Evolutionary conservation across 176 grass and related monocot species (phyloP).

Genomic region (Aegilops umbellulata): DNA sequence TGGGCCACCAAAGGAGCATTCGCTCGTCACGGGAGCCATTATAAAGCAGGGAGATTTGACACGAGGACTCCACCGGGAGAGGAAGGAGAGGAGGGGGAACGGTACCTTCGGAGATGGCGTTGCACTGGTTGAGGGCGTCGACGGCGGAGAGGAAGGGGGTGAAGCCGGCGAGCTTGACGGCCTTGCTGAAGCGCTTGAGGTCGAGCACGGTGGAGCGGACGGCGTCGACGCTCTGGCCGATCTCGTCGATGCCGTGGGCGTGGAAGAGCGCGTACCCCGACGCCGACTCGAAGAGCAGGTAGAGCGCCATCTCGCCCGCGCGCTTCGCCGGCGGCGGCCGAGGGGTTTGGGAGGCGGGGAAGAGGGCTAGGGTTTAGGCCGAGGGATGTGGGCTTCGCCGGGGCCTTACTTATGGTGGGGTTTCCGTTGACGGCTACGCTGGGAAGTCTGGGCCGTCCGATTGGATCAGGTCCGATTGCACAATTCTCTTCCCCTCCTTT

Average conservation of each 20-base stretch:
- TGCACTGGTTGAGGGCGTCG: constrained; percentile 80
- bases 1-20: constrained; percentile 13
- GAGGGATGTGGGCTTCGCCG: not conserved
- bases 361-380: not conserved
- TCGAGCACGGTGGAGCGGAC: constrained; percentile 56
- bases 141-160: constrained; percentile 64
- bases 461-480: not conserved
- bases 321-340: constrained; percentile 20
- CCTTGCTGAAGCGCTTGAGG: constrained; percentile 69
- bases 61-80: not conserved
- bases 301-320: constrained; percentile 55
- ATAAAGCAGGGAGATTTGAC: not conserved
- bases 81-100: no score
- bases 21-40: not conserved
- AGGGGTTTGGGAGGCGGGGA: not conserved
- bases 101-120: constrained; percentile 80
- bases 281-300: constrained; percentile 80
- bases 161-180: constrained; percentile 76
- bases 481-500: no score
- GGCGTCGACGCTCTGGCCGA: constrained; percentile 72
- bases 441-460: not conserved
- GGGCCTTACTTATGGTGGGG: not conserved
- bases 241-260: constrained; percentile 65
- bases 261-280: constrained; percentile 72
- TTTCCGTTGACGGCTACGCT: not conserved